phyloP scores from a whole-genome alignment of 305 asterid species.

The Fraxinus floribunda region DNA sequence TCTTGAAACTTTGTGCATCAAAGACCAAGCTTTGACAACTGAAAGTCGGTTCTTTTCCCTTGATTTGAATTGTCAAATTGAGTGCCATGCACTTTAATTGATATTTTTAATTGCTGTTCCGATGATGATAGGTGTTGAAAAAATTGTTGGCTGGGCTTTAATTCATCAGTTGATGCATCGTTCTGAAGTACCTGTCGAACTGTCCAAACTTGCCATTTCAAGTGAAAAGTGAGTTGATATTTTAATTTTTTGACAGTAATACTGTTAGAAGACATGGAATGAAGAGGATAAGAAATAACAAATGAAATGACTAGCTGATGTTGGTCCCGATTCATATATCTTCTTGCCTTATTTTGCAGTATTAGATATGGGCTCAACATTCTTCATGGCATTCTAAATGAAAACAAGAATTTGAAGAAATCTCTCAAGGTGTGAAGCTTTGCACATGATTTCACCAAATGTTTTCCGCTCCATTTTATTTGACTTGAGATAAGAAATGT shows the following conservation, averaged over 20 bases:
- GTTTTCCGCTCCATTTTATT: not conserved
- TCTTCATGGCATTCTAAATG: constrained; percentile 40
- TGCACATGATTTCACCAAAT: not conserved
- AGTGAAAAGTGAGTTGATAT: constrained; percentile 52
- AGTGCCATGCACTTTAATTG: constrained; percentile 15
- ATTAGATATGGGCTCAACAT: constrained; percentile 57
- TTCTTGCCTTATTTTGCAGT: constrained; percentile 39
- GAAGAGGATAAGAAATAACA: not conserved
- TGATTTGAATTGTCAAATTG: constrained; percentile 23
- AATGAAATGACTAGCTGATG: constrained; percentile 10
- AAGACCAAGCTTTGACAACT: constrained; percentile 77
- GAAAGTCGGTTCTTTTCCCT: constrained; percentile 57
- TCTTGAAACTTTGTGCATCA: constrained; percentile 63
- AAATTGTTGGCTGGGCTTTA: constrained; percentile 77
- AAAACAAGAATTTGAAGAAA: constrained; percentile 38
- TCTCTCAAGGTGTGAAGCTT: constrained; percentile 41
- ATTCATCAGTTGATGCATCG: constrained; percentile 76
- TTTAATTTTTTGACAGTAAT: constrained; percentile 11
- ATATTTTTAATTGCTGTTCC: constrained; percentile 30
- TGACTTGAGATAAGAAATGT: not conserved
- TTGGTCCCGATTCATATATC: constrained; percentile 22
- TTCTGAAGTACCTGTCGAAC: constrained; percentile 44
- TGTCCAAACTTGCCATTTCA: constrained; percentile 52
- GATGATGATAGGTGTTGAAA: constrained; percentile 58
- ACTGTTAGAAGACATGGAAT: not conserved